A percentile compares a stretch with the other conserved stretches of the same genome.
Conservation (phyloP, 2,329 filamentous ascomycete genomes). For the Aspergillus sp. region DNA sequence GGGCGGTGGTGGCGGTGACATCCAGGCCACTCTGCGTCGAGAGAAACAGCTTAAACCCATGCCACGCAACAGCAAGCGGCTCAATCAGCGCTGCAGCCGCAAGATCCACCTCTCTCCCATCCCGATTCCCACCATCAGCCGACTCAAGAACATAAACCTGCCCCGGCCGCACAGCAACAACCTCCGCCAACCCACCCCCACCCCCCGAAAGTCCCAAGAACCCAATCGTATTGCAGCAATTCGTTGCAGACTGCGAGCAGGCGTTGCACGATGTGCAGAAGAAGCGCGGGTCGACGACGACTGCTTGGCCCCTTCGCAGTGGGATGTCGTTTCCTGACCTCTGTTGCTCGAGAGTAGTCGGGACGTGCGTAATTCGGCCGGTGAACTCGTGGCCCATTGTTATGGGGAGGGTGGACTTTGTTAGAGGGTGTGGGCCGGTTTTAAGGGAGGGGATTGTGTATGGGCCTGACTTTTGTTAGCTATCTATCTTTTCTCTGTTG, state of each 20-base stretch:
- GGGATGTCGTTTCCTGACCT: not conserved
- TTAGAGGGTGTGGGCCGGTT: constrained; percentile 17
- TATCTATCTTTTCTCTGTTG: not conserved
- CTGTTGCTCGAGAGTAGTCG: not conserved
- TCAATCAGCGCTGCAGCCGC: constrained; percentile 20
- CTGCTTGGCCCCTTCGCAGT: constrained; percentile 9
- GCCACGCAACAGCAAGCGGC: constrained; percentile 20
- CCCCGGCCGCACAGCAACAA: constrained; percentile 8
- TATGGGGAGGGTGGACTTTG: constrained; percentile 14
- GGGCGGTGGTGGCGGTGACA: not conserved
- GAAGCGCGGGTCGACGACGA: constrained; percentile 21
- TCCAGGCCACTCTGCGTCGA: not conserved
- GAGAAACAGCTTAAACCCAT: constrained; percentile 9
- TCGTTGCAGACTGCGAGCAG: constrained; percentile 12
- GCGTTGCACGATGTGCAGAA: constrained; percentile 16
- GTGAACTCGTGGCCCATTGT: constrained; percentile 21
- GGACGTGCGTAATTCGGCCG: constrained; percentile 13
- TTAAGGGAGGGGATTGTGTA: constrained; percentile 6
- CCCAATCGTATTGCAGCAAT: constrained; percentile 17
- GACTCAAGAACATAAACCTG: constrained; percentile 9
- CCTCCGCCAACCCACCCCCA: constrained; percentile 18
- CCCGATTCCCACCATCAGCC: not conserved
- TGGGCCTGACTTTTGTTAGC: constrained; percentile 8
- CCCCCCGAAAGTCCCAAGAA: constrained; percentile 21
- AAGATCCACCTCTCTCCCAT: constrained; percentile 4